Conservation (phyloP, 1,284 basidiomycete genomes). For the Trichosporon asahii region DNA sequence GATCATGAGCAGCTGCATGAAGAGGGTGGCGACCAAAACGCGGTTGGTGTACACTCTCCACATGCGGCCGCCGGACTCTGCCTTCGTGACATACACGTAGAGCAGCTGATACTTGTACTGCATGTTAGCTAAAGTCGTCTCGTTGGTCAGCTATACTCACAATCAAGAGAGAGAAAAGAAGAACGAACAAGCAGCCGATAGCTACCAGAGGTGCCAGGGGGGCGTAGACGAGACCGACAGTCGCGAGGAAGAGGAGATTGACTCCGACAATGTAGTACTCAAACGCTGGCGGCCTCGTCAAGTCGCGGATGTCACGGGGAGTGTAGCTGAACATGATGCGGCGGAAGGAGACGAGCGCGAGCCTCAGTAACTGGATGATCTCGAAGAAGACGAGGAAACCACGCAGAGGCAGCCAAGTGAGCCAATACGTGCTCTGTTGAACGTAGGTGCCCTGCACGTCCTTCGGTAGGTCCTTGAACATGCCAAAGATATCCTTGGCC, state of each 20-base stretch:
- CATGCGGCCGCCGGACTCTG: constrained; percentile 86
- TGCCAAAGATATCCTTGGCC: constrained; percentile 63
- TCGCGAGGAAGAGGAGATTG: constrained; percentile 72
- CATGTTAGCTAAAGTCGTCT: constrained; percentile 49
- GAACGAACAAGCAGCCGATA: constrained; percentile 63
- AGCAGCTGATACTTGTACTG: constrained; percentile 86
- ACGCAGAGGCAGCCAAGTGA: constrained; percentile 90
- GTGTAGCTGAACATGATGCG: constrained; percentile 88
- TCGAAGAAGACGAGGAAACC: constrained; percentile 93
- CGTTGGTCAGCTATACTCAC: constrained; percentile 25
- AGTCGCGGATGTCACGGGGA: constrained; percentile 90
- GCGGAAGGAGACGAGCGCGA: constrained; percentile 80
- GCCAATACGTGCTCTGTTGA: constrained; percentile 73
- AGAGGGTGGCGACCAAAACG: constrained; percentile 65
- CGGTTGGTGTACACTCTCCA: constrained; percentile 92
- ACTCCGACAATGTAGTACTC: constrained; percentile 59
- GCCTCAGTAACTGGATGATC: constrained; percentile 88
- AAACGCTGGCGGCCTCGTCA: constrained; percentile 91
- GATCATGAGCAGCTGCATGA: constrained; percentile 82
- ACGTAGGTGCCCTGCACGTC: constrained; percentile 74
- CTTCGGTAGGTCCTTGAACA: constrained; percentile 55
- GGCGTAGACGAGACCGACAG: constrained; percentile 83
- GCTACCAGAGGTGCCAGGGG: constrained; percentile 82
- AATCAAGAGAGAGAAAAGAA: constrained; percentile 61
- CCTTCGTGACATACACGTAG: constrained; percentile 81